Evolutionary conservation across 2,329 filamentous ascomycete genomes (phyloP).

Genomic region (Aspergillus sclerotialis): DNA sequence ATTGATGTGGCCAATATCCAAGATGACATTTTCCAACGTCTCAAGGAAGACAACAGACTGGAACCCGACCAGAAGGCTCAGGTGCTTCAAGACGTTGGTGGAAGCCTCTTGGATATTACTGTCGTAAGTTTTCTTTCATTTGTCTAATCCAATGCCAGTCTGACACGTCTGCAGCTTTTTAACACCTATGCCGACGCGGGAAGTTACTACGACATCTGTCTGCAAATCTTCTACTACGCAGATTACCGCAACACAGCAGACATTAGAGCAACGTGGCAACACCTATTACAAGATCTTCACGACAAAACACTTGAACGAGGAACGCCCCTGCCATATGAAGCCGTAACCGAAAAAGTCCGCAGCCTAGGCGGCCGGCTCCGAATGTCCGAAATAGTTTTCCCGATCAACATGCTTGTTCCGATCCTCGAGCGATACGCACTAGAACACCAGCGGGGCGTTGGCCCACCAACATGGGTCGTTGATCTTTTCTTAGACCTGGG

Average conservation of each 20-base stretch:
- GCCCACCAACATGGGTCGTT: constrained; percentile 52
- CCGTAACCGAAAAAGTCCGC: constrained; percentile 48
- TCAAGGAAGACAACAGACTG: constrained; percentile 67
- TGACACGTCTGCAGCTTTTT: constrained; percentile 58
- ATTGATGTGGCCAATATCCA: constrained; percentile 94
- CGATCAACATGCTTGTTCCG: constrained; percentile 47
- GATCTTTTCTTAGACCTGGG: constrained; percentile 60
- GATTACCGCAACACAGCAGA: constrained; percentile 84
- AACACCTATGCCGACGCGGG: constrained; percentile 87
- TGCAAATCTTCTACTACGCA: constrained; percentile 85
- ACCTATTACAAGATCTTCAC: constrained; percentile 68
- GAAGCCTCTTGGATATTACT: constrained; percentile 68
- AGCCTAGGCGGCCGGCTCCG: constrained; percentile 50
- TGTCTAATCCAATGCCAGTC: constrained; percentile 10
- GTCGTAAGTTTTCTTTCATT: constrained; percentile 52
- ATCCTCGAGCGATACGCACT: constrained; percentile 50
- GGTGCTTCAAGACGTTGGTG: constrained; percentile 64
- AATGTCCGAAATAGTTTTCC: constrained; percentile 51
- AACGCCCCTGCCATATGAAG: constrained; percentile 41
- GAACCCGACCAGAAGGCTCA: constrained; percentile 54
- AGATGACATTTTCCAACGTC: constrained; percentile 75
- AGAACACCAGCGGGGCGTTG: constrained; percentile 42
- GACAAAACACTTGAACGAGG: constrained; percentile 41
- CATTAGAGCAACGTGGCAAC: constrained; percentile 77
- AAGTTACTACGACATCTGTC: constrained; percentile 86